phyloP scores from a whole-genome alignment of 345 rosid genomes.

The Eucalyptus curtisii region DNA sequence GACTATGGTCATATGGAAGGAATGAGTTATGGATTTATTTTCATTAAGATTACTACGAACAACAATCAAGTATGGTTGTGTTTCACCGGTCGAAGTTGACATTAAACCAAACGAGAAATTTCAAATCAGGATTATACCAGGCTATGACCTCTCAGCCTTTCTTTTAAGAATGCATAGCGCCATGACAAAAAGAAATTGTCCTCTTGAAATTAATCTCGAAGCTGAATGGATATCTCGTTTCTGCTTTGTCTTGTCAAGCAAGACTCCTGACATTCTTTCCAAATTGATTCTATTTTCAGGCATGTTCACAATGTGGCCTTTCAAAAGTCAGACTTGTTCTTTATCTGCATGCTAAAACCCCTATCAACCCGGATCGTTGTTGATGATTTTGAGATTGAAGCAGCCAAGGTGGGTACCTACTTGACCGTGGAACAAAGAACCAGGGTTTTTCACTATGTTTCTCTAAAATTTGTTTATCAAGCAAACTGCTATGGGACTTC shows the following conservation, averaged over 20 bases:
- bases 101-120: not conserved
- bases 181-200: not conserved
- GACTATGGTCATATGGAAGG: not conserved
- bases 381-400: constrained; percentile 68
- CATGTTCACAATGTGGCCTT: constrained; percentile 86
- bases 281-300: constrained; percentile 21
- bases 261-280: not conserved
- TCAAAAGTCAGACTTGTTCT: constrained; percentile 87
- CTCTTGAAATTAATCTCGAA: not conserved
- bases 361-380: constrained; percentile 42
- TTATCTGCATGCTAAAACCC: constrained; percentile 81
- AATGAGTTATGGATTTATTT: not conserved
- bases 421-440: not conserved
- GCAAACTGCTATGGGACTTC: not conserved
- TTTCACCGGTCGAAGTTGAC: not conserved
- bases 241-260: not conserved
- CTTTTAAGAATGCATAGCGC: not conserved
- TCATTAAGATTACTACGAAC: not conserved
- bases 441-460: not conserved
- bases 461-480: not conserved
- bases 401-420: constrained; percentile 51
- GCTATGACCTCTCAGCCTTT: not conserved
- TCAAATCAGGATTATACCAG: not conserved
- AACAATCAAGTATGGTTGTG: not conserved
- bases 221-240: not conserved